phyloP scores from a whole-genome alignment of 345 rosid species.

The Xanthoceras sorbifolium region DNA sequence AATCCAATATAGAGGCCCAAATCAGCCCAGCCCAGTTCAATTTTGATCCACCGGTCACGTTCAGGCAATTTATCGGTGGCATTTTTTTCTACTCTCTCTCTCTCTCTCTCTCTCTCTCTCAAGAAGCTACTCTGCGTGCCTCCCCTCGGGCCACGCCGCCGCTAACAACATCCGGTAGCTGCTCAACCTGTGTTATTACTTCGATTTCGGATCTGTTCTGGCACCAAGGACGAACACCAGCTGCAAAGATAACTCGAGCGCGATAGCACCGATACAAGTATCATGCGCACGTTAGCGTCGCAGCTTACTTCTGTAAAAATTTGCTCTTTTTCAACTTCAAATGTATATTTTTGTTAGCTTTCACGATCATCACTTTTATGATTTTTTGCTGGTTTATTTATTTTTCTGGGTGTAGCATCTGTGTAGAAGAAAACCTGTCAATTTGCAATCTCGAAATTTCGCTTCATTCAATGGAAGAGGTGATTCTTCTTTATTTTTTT shows the following conservation, averaged over 20 bases:
- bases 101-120: no score
- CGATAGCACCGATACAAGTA: background rate
- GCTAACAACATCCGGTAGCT: background rate
- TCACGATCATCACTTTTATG: background rate
- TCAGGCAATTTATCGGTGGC: no score
- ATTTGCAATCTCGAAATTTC: slow-evolving; percentile 36
- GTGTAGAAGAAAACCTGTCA: slow-evolving; percentile 30
- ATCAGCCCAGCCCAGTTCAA: no score
- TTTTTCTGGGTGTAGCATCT: slow-evolving; percentile 31
- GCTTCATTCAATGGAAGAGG: slow-evolving; percentile 43
- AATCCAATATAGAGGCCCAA: no score
- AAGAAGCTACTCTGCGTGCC: no score
- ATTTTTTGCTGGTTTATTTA: background rate
- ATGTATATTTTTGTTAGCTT: no score
- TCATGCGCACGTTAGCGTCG: slow-evolving; percentile 31
- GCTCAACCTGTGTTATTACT: background rate
- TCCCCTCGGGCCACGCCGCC: background rate
- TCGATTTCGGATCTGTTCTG: background rate
- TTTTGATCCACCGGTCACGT: no score
- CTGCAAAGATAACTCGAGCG: no score
- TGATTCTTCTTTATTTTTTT: slow-evolving; percentile 11
- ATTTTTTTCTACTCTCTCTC: no score
- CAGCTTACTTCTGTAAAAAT: slow-evolving; percentile 22
- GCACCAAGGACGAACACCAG: no score
- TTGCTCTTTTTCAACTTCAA: background rate